Conservation (phyloP, 139 green algal species). For the Ostreobium quekettii region DNA sequence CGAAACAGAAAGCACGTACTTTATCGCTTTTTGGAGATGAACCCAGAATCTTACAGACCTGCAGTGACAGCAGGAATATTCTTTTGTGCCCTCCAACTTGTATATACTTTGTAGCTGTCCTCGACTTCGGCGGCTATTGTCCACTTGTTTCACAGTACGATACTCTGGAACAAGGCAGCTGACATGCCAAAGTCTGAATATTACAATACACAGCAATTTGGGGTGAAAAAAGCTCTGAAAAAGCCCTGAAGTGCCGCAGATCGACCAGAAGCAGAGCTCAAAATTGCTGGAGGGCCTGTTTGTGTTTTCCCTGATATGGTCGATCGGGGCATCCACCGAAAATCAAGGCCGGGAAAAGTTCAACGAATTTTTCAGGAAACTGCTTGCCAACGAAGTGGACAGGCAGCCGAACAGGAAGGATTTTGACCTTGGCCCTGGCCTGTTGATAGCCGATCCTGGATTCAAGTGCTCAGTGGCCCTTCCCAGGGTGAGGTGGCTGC, state of each 20-base stretch:
- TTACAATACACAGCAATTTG: neutral
- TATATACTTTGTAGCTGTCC: too few relatives aligned
- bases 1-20: too few relatives aligned
- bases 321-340: slow-evolving; percentile 47
- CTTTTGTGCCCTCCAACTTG: too few relatives aligned
- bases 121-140: too few relatives aligned
- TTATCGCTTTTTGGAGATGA: too few relatives aligned
- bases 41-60: too few relatives aligned
- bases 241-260: neutral
- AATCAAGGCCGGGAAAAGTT: slow-evolving; percentile 39
- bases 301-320: slow-evolving; percentile 54
- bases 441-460: slow-evolving; percentile 43
- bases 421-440: slow-evolving; percentile 55
- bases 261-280: slow-evolving; percentile 27
- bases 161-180: too few relatives aligned
- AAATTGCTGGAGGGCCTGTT: slow-evolving; percentile 48
- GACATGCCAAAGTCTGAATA: too few relatives aligned
- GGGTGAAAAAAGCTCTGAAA: neutral
- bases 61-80: too few relatives aligned
- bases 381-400: slow-evolving; percentile 39
- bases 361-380: slow-evolving; percentile 42
- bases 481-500: slow-evolving; percentile 36
- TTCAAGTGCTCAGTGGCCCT: slow-evolving; percentile 34
- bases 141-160: too few relatives aligned
- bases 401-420: slow-evolving; percentile 33